Conservation (phyloP, 192 early-diverging fungal genomes). For the Endogone sp. region DNA sequence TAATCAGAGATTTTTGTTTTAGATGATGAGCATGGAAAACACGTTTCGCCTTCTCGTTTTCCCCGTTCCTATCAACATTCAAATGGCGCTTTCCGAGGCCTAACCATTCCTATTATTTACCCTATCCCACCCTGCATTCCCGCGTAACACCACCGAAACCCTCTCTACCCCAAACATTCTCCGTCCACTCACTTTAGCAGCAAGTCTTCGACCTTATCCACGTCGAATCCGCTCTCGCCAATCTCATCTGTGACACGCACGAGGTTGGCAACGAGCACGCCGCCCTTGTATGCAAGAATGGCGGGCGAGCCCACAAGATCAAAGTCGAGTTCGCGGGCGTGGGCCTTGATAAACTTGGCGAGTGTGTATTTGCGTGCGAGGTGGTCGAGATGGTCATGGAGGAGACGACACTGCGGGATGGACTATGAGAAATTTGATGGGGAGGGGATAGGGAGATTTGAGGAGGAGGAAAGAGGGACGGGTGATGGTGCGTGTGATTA, state of each 20-base stretch:
- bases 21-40: no score
- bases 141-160: no score
- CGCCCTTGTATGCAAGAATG: slow-evolving; percentile 49
- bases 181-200: not conserved
- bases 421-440: slow-evolving; percentile 7
- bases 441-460: not conserved
- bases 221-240: not conserved
- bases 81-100: no score
- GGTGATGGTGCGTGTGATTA: not conserved
- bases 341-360: slow-evolving; percentile 48
- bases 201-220: not conserved
- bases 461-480: not conserved
- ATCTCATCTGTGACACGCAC: slow-evolving; percentile 41
- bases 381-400: slow-evolving; percentile 40
- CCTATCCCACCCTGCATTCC: no score
- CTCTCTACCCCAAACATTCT: not conserved
- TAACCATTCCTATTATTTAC: no score
- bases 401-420: slow-evolving; percentile 26
- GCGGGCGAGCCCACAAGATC: slow-evolving; percentile 53
- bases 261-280: slow-evolving; percentile 46
- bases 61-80: no score
- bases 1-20: no score
- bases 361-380: slow-evolving; percentile 44
- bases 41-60: no score
- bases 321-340: slow-evolving; percentile 49